Evolutionary conservation across 768 basidiomycete genomes (phyloP), one percentile per base, ranked within the genome.

Genomic region (Tylopilus rubrobrunneus): DNA sequence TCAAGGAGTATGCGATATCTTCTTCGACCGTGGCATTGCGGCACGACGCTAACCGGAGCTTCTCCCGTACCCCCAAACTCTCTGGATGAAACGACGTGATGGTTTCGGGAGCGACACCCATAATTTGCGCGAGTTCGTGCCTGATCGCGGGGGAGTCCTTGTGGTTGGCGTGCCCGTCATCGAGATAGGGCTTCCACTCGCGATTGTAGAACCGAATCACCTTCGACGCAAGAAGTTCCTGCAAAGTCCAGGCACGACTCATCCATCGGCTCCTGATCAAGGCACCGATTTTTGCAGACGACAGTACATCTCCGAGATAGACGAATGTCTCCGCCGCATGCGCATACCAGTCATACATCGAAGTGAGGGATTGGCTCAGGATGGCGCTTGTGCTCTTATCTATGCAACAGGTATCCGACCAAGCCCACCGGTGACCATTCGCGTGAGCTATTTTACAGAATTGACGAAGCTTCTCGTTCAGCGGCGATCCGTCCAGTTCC

Each of bases 181-280:
- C 39, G 11, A 51, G 47, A 19, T 54, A 61, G 5, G 25, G 47
- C 14, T 52, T 46, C 60, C 60, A 61, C 0, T 53, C 34, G 3
- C 40, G 23, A 15, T 50, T 53, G 7, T 49, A 61, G 28, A 61
- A 61, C 4, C 59, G 31, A 29, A 61, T 40, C 45, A 36, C 36
- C 17, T 56, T 60, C 1, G 58, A 45, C 5, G 47, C 45, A 12
- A 60, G 55, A 7, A 56, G 47, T 11, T 48, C 47, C 17, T 37
- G 25, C n/a, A 37, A 10, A n/a, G 47, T 37, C 47, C 47, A 48
- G 6, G 47, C 47, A 10, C 47, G 47, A 21, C 17, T 21, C 45
- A 45, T 45, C 45, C 29, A 45, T 45, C 45, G n/a, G 29, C 45
- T 45, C 45, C n/a, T n/a, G 7, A 21, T 34, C 5, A 47, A 21